Evolutionary conservation across 352 stramenopile species (phyloP), one percentile per base, ranked within the genome.

Genomic region (Phytophthora megakarya): DNA sequence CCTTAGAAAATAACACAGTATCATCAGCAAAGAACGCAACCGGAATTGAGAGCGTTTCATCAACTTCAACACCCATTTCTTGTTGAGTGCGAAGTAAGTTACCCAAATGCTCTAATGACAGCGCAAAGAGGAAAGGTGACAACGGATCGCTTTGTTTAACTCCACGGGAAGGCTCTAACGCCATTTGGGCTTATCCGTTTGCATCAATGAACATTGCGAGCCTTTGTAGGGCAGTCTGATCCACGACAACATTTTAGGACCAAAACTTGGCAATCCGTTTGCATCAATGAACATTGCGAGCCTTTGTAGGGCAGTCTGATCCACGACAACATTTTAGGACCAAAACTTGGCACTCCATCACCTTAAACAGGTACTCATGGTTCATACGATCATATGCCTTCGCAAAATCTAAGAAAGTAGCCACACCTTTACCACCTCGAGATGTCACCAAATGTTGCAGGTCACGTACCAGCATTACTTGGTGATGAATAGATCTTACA

Each of bases 161-260:
- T n/a, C n/a, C n/a, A n/a, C n/a, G n/a, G n/a, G n/a, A n/a, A n/a
- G n/a, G n/a, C n/a, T n/a, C n/a, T n/a, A n/a, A n/a, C n/a, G n/a
- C n/a, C n/a, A n/a, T n/a, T n/a, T n/a, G n/a, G n/a, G n/a, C n/a
- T n/a, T n/a, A n/a, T n/a, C n/a, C n/a, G n/a, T n/a, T n/a, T 9
- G 45, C 15, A 10, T 19, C 15, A n/a, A n/a, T n/a, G n/a, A n/a
- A n/a, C n/a, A n/a, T n/a, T n/a, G n/a, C n/a, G n/a, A 47, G 16
- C 35, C 19, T n/a, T 57, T 57, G 23, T 48, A 37, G 12, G 49
- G 35, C 7, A 57, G 13, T n/a, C n/a, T n/a, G n/a, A n/a, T n/a
- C n/a, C n/a, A n/a, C n/a, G n/a, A n/a, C n/a, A n/a, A n/a, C n/a
- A n/a, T n/a, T n/a, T n/a, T n/a, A n/a, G n/a, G n/a, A n/a, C n/a